Base-by-base conservation (phyloP, 176 grass and related monocot species). In the Oryza rufipogon region DNA sequence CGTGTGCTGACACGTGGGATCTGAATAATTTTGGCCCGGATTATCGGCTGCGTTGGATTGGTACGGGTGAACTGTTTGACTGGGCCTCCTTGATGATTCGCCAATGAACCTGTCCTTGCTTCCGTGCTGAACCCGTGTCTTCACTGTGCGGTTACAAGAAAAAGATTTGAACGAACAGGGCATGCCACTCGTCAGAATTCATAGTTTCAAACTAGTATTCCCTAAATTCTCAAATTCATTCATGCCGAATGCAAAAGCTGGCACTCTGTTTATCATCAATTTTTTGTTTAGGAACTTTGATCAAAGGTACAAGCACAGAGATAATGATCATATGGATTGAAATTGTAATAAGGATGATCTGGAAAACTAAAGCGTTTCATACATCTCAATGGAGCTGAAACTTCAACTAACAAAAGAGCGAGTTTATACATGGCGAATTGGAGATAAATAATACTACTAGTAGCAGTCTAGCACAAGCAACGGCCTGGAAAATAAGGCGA, bases 361-460 rank as follows among this genome's bases (percentile, higher is more conserved):
- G 12, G 28, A 17, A 26, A 41, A 66, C 25, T 17, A 38, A 63
- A 38, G 26, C 0, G 38, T 68, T 74, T 20, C 54, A 58, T 56
- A 20, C 52, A 56, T 60, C 19, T 20, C 7, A 20, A 5, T 20
- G 7, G 17, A 60, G 6, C 56, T 60, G 8, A 61, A 73, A 64
- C 30, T 33, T 49, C 2, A 74, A 61, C 65, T 33, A 4, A 47
- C 78, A 54, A 38, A 47, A 48, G 19, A 4, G 19, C 30, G 2
- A 17, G 34, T 89, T 85, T 90, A 75, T 84, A 90, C 80, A 87
- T 9, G 25, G 68, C 11, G 28, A 63, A 63, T 63, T 63, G n/a
- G 19, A 63, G 58, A 8, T 19, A 30, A 26, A 79, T 17, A 26
- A 79, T 17, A 49, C 11, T 58, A 20, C 54, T 58, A 20, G 54